Base-by-base conservation (phyloP, 1,284 basidiomycete species). In the Ceraceosorus guamensis region DNA sequence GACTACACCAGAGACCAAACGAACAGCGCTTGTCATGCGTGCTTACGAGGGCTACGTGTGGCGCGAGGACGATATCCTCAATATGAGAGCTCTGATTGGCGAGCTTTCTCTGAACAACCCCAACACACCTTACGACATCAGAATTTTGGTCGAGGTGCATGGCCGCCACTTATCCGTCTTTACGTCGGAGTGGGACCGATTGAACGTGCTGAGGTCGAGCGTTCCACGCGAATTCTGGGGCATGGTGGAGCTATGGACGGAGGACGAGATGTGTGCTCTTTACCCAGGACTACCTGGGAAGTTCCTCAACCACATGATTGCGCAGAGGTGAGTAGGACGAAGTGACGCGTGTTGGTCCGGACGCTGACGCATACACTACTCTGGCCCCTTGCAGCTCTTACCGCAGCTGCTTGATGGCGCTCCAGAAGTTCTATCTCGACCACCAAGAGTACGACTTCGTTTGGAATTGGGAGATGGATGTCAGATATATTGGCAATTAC, bases 381-480 rank as follows among this genome's bases (percentile, higher is more conserved):
- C 11, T 33, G 32, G 14, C 44, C 14, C 16, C 6, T 7, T 14
- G 34, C 31, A 73, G 69, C 48, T 75, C 73, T 34, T 76, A 75
- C 60, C 71, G 73, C 49, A 66, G 71, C n/a, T 76, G 73, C 49
- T 61, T 75, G 34, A 76, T 76, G 73, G 67, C 73, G 7, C 50
- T 76, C 57, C 73, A 76, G 46, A 75, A 73, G 61, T 76, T 76
- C 61, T 75, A 70, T 57, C 62, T 75, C 46, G 71, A 75, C 59
- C 73, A 76, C 61, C 69, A 68, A 53, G 73, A 76, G 62, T 76
- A 76, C 57, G 73, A 76, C 60, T 75, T 67, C 31, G 63, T 76
- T 30, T 75, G 67, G 60, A 76, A 76, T 62, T 76, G 73, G 73
- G 73, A 76, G 65, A 75, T 76, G 72, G 73, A 76, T 52, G 72